These are phyloP conservation scores for Saturnispora diversa DNA, from an alignment of 805 yeast species.

Conservation along the genomic window DNA sequence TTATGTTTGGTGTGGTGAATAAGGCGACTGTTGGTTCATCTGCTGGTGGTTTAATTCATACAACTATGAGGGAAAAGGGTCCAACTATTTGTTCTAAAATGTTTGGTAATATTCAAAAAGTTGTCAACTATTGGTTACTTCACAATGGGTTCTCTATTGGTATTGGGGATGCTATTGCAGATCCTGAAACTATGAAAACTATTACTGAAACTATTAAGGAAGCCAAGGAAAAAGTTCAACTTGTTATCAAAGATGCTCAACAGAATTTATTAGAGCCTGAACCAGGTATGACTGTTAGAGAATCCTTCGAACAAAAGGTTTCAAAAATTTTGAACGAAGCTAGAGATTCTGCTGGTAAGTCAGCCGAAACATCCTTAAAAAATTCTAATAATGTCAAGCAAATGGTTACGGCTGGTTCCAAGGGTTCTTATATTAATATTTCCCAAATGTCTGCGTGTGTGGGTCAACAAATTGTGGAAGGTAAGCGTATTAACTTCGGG, in stretches of 20 bases:
- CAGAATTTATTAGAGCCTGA: constrained; percentile 82
- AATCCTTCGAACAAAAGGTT: constrained; percentile 95
- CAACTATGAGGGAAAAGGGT: constrained; percentile 97
- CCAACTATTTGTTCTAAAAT: constrained; percentile 81
- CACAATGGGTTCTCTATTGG: constrained; percentile 98
- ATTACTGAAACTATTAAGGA: constrained; percentile 88
- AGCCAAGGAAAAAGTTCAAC: constrained; percentile 92
- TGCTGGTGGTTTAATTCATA: constrained; percentile 95
- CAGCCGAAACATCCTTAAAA: constrained; percentile 93
- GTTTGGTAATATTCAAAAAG: constrained; percentile 89
- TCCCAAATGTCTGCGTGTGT: constrained; percentile 99
- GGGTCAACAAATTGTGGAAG: constrained; percentile 99
- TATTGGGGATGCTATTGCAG: constrained; percentile 99
- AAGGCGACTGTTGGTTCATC: constrained; percentile 98
- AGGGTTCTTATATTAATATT: constrained; percentile 97
- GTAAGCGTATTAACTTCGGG: constrained; percentile 98
- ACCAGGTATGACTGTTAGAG: constrained; percentile 99
- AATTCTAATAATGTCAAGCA: constrained; percentile 94
- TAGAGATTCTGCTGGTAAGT: constrained; percentile 98
- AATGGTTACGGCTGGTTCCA: constrained; percentile 98
- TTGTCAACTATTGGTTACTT: constrained; percentile 91
- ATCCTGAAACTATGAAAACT: constrained; percentile 88
- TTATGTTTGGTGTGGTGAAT: constrained; percentile 96
- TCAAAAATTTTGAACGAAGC: constrained; percentile 94
- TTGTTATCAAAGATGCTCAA: constrained; percentile 88